phyloP scores from a whole-genome alignment of 2,329 filamentous ascomycete genomes.

The Pseudocercospora fijiensis region DNA sequence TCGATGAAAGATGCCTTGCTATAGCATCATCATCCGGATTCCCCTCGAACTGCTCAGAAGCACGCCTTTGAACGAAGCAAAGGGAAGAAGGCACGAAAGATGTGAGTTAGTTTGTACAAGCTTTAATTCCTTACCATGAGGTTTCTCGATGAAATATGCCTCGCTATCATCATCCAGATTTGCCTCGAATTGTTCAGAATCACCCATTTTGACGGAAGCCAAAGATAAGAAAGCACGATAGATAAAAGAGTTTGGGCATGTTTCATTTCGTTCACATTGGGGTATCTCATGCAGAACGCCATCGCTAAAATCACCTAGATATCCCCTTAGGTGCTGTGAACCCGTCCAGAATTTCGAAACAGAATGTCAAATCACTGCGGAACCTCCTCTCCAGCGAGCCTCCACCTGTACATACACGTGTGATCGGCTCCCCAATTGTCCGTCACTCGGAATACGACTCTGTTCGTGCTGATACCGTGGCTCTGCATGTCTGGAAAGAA shows the following conservation, averaged over 20 bases:
- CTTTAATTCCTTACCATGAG: too few species aligned
- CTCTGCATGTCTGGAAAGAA: constrained; percentile 34
- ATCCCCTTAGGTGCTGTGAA: not conserved
- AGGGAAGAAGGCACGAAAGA: too few species aligned
- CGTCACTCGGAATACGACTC: constrained; percentile 42
- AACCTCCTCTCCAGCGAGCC: constrained; percentile 41
- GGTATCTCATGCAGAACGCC: not conserved
- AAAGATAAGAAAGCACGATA: too few species aligned
- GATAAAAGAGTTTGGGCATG: not conserved
- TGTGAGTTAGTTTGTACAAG: too few species aligned
- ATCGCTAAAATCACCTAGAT: not conserved
- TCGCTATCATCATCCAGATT: too few species aligned
- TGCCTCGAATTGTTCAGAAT: too few species aligned
- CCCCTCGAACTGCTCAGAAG: too few species aligned
- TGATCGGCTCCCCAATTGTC: constrained; percentile 47
- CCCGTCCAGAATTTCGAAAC: not conserved
- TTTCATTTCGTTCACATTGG: not conserved
- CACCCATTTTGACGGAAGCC: too few species aligned
- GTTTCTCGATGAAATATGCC: too few species aligned
- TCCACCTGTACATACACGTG: constrained; percentile 50
- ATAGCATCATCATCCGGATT: too few species aligned
- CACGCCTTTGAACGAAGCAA: too few species aligned
- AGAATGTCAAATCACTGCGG: not conserved
- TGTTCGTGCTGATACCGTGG: constrained; percentile 35
- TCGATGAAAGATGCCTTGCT: too few species aligned